These are phyloP conservation scores for Hemileia vastatrix DNA, from an alignment of 1,284 basidiomycete genomes.

Conservation along the genomic window DNA sequence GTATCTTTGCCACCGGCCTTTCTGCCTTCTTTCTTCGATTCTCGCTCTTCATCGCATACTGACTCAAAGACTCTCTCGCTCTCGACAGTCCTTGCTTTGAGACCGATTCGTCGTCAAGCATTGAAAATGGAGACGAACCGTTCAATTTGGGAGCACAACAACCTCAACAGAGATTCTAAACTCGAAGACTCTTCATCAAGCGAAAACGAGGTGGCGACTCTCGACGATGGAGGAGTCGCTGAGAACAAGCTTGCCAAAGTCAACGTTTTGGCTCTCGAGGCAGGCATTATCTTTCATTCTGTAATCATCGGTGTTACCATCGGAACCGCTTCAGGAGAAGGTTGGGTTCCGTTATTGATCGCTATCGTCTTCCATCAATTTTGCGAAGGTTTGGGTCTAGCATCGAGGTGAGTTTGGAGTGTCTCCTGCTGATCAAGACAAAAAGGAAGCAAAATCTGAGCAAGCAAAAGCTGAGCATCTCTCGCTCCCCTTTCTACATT, in stretches of 20 bases:
- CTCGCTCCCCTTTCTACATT: slow-evolving; percentile 26
- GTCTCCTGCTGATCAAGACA: too few relatives aligned
- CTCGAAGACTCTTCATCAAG: too few relatives aligned
- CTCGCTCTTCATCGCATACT: too few relatives aligned
- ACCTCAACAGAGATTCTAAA: not conserved
- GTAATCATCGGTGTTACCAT: too few relatives aligned
- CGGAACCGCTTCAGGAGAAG: too few relatives aligned
- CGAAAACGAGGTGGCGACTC: slow-evolving; percentile 19
- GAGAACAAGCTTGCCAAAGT: slow-evolving; percentile 29
- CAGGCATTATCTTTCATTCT: slow-evolving; percentile 48
- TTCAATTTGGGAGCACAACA: not conserved
- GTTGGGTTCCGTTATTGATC: slow-evolving; percentile 38
- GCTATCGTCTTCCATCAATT: slow-evolving; percentile 42
- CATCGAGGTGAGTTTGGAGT: slow-evolving; percentile 28
- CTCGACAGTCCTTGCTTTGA: not conserved
- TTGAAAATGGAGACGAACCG: not conserved
- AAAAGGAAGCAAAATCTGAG: too few relatives aligned
- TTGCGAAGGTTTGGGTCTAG: slow-evolving; percentile 27
- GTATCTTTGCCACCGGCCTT: too few relatives aligned
- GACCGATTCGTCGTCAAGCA: not conserved
- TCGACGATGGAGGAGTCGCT: slow-evolving; percentile 30
- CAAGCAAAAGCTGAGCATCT: too few relatives aligned
- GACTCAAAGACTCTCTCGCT: too few relatives aligned
- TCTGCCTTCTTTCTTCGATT: too few relatives aligned
- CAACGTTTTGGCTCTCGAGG: slow-evolving; percentile 46